A percentile compares a stretch with the other conserved stretches of the same genome.
Evolutionary conservation across 106 monocot species (phyloP).

Genomic region (Dioscorea dumetorum): DNA sequence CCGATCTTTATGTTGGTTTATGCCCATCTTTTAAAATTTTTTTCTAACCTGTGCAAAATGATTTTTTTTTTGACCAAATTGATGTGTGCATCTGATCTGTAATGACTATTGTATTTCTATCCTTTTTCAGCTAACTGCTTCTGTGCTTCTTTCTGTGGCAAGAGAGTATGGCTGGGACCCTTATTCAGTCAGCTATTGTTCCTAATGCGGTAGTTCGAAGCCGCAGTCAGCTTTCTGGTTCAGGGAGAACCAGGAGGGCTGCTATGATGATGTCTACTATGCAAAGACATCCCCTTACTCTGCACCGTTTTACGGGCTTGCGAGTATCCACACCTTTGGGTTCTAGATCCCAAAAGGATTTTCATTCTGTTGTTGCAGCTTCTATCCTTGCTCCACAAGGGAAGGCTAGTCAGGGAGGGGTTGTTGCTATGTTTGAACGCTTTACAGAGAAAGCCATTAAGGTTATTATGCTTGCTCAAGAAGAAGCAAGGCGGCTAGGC

Average conservation of each 20-base stretch:
- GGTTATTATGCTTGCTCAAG: conserved; percentile 82
- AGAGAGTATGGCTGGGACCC: conserved; percentile 36
- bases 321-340: conserved; percentile 24
- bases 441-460: conserved; percentile 83
- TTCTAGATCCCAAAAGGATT: conserved; percentile 21
- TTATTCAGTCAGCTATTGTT: conserved; percentile 38
- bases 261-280: conserved; percentile 21
- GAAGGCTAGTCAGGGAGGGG: conserved; percentile 26
- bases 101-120: too few species aligned
- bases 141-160: neutral
- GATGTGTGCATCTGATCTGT: too few species aligned
- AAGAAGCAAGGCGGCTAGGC: conserved; percentile 63
- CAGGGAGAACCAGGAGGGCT: conserved; percentile 14
- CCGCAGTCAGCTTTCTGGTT: conserved; percentile 10
- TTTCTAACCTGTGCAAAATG: too few species aligned
- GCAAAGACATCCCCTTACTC: conserved; percentile 10
- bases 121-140: too few species aligned
- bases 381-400: conserved; percentile 27
- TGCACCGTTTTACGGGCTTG: conserved; percentile 36
- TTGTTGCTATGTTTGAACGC: conserved; percentile 65
- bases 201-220: conserved; percentile 15
- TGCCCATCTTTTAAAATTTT: too few species aligned
- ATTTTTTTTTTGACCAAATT: too few species aligned
- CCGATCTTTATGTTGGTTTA: too few species aligned
- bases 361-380: conserved; percentile 32